Evolutionary conservation across 1,139 yeast species (phyloP), one percentile per base, ranked within the genome.

Genomic region (Torulaspora pretoriensis): DNA sequence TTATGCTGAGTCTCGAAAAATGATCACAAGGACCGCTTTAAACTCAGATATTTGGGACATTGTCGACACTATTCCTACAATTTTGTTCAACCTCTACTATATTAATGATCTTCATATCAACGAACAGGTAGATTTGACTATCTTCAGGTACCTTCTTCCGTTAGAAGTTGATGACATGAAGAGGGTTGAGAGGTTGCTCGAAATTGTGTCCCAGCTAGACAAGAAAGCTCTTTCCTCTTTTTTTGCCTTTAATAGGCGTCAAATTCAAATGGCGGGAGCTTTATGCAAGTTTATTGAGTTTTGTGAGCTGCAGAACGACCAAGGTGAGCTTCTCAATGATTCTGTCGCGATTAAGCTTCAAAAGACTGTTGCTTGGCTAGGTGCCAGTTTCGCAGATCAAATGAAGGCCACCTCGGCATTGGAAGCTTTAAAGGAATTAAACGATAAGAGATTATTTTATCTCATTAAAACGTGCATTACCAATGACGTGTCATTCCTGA

Each of bases 71-170:
- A 79, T 88, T 19, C 96, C 96, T 1, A 78, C 80, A 42, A 75
- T 75, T 30, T 65, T 89, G 0, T 67, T 89, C 44, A 78, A 81
- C 14, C 72, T 88, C 42, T 72, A 84, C 35, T 89, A 86, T 59
- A 83, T 89, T 51, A 87, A 88, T 61, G 90, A 86, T 56, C 73
- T 69, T 45, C 71, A 72, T 14, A 81, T 88, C 42, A 86, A 82
- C 46, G 74, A 81, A n/a, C 68, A 76, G 17, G 84, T 87, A 13
- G 96, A 89, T 60, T 52, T 68, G 2, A 69, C 75, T 1, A 57
- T 88, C 6, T 75, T 81, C 55, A 87, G 81, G 45, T 72, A 74
- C 45, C 57, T 89, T 1, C 61, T 85, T 12, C 87, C 95, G 0
- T 68, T 78, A 32, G 55, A 55, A 23, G 68, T 70, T 22, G 71